Base-by-base conservation (phyloP, 148 eudicot species). In the Dysphania ambrosioides region DNA sequence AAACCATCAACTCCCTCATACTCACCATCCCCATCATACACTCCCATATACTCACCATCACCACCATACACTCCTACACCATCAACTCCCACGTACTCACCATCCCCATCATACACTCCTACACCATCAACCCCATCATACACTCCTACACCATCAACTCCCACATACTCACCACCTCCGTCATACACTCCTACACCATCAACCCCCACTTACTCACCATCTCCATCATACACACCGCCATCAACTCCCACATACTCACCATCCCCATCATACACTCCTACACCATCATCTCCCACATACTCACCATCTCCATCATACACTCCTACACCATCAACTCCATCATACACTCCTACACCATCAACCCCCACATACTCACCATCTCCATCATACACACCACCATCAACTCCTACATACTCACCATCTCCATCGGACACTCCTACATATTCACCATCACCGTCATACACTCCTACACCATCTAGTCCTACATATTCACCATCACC, bases 161-260 rank as follows among this genome's bases (percentile, higher is more conserved):
- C 51, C 15, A 42, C 47, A 7, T 42, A 41, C 9, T 41, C 47
- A 41, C 47, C 47, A 42, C 11, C 47, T 0, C 47, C 47, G 47
- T 42, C 47, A 8, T 63, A 63, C 67, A 63, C 71, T 65, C 71
- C n/a, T n/a, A n/a, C 77, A 27, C 77, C 77, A 72, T 65, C 75
- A 18, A 6, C 32, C 10, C 44, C 42, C 12, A 29, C 10, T 0
- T 32, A 71, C 44, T 4, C 8, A 8, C n/a, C 72, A 11, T 42
- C 47, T 0, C 47, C 47, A 15, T 42, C 47, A 8, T 63, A 63
- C 67, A 63, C 71, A 49, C 71, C 77, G 19, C 77, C 77, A 72
- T 65, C 75, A 18, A 6, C 32, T 5, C 44, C 42, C 12, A 29
- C 10, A 0, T 32, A 71, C 44, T 4, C 8, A 8, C n/a, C 72